Evolutionary conservation across 208 protist species (phyloP), one percentile per base, ranked within the genome.

Genomic region (Novymonas esmeraldas): DNA sequence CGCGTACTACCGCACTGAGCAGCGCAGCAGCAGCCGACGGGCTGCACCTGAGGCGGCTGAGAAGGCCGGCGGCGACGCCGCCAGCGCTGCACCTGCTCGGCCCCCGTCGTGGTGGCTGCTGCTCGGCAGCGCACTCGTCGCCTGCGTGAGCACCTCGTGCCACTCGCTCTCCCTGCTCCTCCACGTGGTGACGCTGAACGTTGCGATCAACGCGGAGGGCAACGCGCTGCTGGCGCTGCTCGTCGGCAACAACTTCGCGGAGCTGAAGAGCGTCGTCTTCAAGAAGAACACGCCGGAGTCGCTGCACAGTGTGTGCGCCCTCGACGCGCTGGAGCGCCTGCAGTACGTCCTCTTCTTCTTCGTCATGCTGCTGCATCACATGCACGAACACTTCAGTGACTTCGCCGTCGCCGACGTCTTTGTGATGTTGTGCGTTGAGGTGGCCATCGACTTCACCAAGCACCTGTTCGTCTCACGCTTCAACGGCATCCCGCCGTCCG

Each of bases 181-280:
- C 20, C 82, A 89, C 57, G 84, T 98, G 18, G 83, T 98, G 14
- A 97, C 94, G 41, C 77, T 98, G 6, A 98, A 98, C 68, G 95
- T 98, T 1, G 89, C 95, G 26, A 87, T 98, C 50, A 98, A 98
- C 73, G 93, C 93, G 44, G 78, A 97, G 34, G 91, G 84, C 50
- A 85, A 88, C 60, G 61, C 91, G n/a, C 64, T 99, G 11, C 52
- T 98, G 9, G 94, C 96, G n/a, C 75, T 99, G 24, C 82, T 98
- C 29, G 70, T 98, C 45, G 94, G 92, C 16, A 97, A 95, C 65
- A 97, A 98, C 73, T 95, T 98, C 64, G 78, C 89, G 6, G 95
- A 98, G 68, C 60, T 98, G n/a, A 98, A 98, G 69, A 81, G 86
- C 22, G 84, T 77, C 57, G 89, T 97, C n/a, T 98, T 98, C 59